phyloP scores from a whole-genome alignment of 1,284 basidiomycete genomes.

The Puccinia hordei region DNA sequence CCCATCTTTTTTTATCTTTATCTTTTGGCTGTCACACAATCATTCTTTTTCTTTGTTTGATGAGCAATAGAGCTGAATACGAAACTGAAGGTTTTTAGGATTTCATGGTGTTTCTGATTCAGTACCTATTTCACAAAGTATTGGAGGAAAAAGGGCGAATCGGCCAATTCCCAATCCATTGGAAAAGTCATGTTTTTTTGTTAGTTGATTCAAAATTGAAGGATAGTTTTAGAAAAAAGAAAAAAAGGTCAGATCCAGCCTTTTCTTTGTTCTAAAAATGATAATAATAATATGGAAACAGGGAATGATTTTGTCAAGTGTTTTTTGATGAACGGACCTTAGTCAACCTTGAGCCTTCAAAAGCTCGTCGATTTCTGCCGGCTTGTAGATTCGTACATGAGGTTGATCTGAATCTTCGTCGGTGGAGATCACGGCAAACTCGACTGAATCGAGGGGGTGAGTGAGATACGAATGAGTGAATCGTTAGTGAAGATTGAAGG shows the following conservation, averaged over 20 bases:
- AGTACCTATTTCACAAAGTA: conserved; percentile 12
- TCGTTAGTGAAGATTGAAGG: background rate
- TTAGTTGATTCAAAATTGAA: background rate
- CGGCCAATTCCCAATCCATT: background rate
- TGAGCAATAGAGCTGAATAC: too few relatives aligned
- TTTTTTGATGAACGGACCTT: conserved; percentile 35
- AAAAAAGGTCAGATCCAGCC: background rate
- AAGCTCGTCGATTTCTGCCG: conserved; percentile 80
- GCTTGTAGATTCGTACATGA: conserved; percentile 87
- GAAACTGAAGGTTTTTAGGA: background rate
- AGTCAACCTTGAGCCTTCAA: conserved; percentile 45
- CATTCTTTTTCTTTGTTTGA: too few relatives aligned
- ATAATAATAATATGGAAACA: background rate
- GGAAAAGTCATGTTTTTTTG: background rate
- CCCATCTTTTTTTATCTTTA: too few relatives aligned
- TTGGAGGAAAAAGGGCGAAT: background rate
- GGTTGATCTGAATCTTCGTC: conserved; percentile 76
- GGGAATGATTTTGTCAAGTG: background rate
- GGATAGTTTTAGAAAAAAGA: background rate
- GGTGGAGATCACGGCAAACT: conserved; percentile 89
- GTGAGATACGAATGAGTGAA: background rate
- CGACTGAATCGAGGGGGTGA: conserved; percentile 66
- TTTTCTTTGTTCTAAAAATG: too few relatives aligned
- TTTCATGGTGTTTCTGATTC: conserved; percentile 45
- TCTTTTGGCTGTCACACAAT: too few relatives aligned